Evolutionary conservation across 2,329 filamentous ascomycete genomes (phyloP), one percentile per base, ranked within the genome.

Genomic region (Fusarium foetens): DNA sequence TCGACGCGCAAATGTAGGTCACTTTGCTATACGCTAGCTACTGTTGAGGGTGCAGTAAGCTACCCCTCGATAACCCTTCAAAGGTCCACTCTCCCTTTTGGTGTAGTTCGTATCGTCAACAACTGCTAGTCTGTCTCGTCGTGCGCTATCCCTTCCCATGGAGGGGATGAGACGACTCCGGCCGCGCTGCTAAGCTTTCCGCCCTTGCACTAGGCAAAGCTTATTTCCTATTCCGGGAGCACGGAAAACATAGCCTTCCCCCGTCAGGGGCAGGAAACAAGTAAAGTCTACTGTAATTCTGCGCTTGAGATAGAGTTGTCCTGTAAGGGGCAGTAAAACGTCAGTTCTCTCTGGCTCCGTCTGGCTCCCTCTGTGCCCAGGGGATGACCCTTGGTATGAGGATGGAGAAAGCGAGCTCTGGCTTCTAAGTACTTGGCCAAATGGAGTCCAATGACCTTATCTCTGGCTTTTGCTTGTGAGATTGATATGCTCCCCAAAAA

Each of bases 341-440:
- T 7, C 43, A 48, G 27, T 25, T 25, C 25, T 5, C 25, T 25
- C 19, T n/a, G n/a, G n/a, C n/a, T n/a, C n/a, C n/a, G n/a, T n/a
- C n/a, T n/a, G n/a, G n/a, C n/a, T 48, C 45, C 45, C 45, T 25
- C 9, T 7, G 19, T n/a, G 2, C 9, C 4, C 27, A 48, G 27
- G 45, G 45, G 9, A 48, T 48, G 9, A n/a, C 1, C 13, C 19
- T 14, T n/a, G 8, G 9, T 6, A 3, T n/a, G 19, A 11, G 1
- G 6, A n/a, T 29, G 19, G 6, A 46, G 43, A 16, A 16, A 8
- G 13, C 8, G 2, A n/a, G 19, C 1, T n/a, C 4, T 9, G 9
- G 1, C 4, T 6, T 9, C 3, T 0, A n/a, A 10, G 13, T 2
- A 2, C 13, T 10, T n/a, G 0, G 3, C 6, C 13, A 11, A n/a